Evolutionary conservation across 306 rosid genomes (phyloP).

Genomic region (Begonia loranthoides): DNA sequence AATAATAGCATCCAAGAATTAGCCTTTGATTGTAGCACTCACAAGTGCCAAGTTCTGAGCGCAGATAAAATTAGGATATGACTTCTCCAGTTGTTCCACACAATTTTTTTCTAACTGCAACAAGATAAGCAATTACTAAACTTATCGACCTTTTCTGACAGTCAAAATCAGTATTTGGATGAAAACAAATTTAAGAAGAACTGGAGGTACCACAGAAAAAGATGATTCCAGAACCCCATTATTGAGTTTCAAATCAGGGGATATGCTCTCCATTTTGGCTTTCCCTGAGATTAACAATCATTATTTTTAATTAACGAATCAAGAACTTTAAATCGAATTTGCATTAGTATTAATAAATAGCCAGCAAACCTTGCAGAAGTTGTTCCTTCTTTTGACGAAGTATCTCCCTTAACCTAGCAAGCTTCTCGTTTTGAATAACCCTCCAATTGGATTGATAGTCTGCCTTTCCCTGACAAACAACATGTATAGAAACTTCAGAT

Average conservation of each 20-base stretch:
- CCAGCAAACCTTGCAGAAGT: conserved; percentile 45
- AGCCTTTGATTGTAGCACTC: conserved; percentile 14
- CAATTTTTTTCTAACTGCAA: conserved; percentile 75
- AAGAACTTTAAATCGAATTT: too few relatives aligned
- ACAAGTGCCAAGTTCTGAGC: conserved; percentile 91
- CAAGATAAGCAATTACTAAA: conserved; percentile 13
- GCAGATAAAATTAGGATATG: conserved; percentile 76
- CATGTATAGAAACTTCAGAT: conserved; percentile 3
- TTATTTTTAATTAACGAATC: not conserved
- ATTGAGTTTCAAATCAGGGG: conserved; percentile 50
- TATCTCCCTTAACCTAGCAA: conserved; percentile 61
- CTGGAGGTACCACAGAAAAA: conserved; percentile 43
- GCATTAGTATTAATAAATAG: too few relatives aligned
- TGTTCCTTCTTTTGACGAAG: conserved; percentile 38
- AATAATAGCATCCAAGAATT: too few relatives aligned
- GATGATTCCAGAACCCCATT: conserved; percentile 66
- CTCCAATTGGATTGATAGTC: conserved; percentile 84
- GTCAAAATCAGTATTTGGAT: not conserved
- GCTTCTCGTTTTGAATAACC: conserved; percentile 68
- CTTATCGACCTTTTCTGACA: conserved; percentile 2
- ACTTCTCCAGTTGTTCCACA: conserved; percentile 73
- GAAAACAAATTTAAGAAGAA: conserved; percentile 1
- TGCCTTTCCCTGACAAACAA: conserved; percentile 57
- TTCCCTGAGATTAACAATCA: conserved; percentile 43
- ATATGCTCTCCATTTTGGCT: conserved; percentile 41